Evolutionary conservation across 176 grass and related monocot genomes (phyloP), one percentile per base, ranked within the genome.

Genomic region (Ampelocalamus luodianensis): DNA sequence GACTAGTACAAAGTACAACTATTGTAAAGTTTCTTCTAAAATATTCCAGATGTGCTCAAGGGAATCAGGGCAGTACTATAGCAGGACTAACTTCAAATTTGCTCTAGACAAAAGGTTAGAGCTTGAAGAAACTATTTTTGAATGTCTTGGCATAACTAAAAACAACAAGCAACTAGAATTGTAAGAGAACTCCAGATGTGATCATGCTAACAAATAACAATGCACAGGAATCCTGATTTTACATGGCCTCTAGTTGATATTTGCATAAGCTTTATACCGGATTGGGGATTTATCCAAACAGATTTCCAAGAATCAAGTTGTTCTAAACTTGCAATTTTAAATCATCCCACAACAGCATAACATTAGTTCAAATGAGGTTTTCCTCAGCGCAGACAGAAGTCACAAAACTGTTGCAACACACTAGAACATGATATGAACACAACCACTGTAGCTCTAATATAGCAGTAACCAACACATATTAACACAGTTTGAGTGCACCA

Each of bases 391-490:
- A 20, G 49, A 55, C 17, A 34, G 0, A 34, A 34, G 32, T 34
- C 32, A 34, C 32, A 36, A 6, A 34, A n/a, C 9, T 37, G 9
- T 20, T 55, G 9, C 8, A 55, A 37, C 9, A 6, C 15, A 36
- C 2, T 55, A 37, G 10, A 75, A 10, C 48, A 20, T 75, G 29
- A 22, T 22, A 74, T 34, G 16, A 34, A 32, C 23, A 72, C 39
- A 45, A 12, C 68, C 24, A 29, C 32, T 29, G 51, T 9, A 10
- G 10, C 56, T 60, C 22, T 24, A 60, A 60, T 58, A 60, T 60
- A 59, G 56, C 56, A 48, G 44, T 14, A 40, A 81, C 79, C 20
- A 81, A 40, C 64, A 51, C 39, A n/a, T 53, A n/a, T n/a, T 23
- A 51, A 29, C 3, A 68, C 13, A 40, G 64, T 40, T 26, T 7